These are phyloP conservation scores for Desmodesmus armatus DNA, from an alignment of 139 green algal species.

Conservation along the genomic window DNA sequence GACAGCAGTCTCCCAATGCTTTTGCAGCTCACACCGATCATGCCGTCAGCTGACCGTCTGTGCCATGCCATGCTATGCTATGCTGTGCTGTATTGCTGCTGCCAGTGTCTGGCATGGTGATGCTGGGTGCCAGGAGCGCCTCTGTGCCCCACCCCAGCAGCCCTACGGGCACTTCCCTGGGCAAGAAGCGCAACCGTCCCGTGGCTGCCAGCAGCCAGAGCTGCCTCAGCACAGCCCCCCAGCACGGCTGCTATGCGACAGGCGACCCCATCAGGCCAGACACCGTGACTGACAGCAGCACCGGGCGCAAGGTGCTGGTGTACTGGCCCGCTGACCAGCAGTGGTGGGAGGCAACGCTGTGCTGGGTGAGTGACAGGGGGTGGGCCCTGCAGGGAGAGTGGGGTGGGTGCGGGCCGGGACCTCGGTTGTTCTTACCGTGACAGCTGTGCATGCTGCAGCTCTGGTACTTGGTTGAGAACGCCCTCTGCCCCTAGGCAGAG, in stretches of 20 bases:
- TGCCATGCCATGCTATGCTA: not conserved
- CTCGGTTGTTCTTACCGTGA: not conserved
- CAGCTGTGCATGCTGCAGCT: no score
- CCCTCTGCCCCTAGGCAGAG: no score
- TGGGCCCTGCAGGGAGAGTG: not conserved
- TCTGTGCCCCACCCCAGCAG: not conserved
- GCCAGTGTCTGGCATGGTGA: not conserved
- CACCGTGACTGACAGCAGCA: not conserved
- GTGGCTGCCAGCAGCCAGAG: not conserved
- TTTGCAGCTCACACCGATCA: no score
- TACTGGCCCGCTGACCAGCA: conserved; percentile 43
- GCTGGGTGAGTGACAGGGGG: not conserved
- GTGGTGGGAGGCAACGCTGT: conserved; percentile 52
- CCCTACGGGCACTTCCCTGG: not conserved
- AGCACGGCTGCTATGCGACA: not conserved
- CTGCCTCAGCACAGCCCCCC: not conserved
- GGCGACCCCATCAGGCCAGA: not conserved
- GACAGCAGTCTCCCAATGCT: no score
- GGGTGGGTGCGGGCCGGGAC: no score
- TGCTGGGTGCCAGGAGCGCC: not conserved
- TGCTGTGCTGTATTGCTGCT: not conserved
- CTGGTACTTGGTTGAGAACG: no score
- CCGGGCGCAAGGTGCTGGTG: conserved; percentile 21
- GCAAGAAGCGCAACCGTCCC: not conserved
- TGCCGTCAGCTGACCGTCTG: not conserved